Evolutionary conservation across 768 basidiomycete genomes (phyloP).

Genomic region (Sporobolomyces pararoseus): DNA sequence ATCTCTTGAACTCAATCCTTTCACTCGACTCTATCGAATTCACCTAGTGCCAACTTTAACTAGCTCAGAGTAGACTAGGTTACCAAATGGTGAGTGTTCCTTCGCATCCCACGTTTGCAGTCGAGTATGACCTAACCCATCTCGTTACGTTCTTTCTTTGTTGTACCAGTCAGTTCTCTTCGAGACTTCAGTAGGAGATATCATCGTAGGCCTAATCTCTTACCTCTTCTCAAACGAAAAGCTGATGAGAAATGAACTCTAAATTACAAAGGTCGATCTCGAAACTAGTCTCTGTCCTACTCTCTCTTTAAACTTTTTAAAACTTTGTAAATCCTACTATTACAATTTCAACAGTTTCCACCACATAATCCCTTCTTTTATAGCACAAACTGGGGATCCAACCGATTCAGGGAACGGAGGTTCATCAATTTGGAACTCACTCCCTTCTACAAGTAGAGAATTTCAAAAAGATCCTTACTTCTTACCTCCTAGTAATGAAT

Average conservation of each 20-base stretch:
- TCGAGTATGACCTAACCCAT: no score
- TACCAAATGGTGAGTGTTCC: neutral
- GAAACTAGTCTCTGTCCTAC: slow-evolving; percentile 85
- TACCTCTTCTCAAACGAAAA: neutral
- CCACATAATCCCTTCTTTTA: slow-evolving; percentile 96
- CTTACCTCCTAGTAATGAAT: slow-evolving; percentile 15
- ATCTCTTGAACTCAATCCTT: no score
- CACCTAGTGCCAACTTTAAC: no score
- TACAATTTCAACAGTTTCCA: slow-evolving; percentile 97
- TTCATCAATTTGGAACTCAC: slow-evolving; percentile 83
- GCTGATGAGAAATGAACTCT: neutral
- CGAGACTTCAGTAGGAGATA: slow-evolving; percentile 93
- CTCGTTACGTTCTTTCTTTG: neutral
- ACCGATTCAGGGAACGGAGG: slow-evolving; percentile 92
- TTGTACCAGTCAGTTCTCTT: slow-evolving; percentile 74
- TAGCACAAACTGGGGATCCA: slow-evolving; percentile 95
- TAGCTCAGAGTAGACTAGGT: neutral
- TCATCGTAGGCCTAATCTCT: slow-evolving; percentile 56
- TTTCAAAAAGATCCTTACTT: slow-evolving; percentile 41
- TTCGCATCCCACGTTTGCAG: no score
- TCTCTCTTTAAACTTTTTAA: slow-evolving; percentile 92
- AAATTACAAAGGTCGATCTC: slow-evolving; percentile 63
- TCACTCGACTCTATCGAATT: no score
- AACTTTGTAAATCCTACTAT: slow-evolving; percentile 94
- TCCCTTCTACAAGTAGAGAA: slow-evolving; percentile 63